These are phyloP conservation scores for Solanum chmielewskii DNA, from an alignment of 257 asterid species.

Conservation along the genomic window DNA sequence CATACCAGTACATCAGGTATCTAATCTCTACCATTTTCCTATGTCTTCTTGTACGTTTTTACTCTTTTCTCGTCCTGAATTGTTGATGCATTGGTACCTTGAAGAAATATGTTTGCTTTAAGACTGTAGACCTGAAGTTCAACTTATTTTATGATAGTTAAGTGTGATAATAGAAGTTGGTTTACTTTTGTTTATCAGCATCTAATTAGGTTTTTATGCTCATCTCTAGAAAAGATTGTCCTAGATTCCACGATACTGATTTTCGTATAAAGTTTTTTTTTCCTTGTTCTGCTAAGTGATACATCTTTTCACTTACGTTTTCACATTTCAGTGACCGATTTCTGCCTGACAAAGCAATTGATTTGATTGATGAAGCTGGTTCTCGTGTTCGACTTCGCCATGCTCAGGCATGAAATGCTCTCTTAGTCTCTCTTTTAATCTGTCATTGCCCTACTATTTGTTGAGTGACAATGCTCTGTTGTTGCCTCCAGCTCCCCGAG, in stretches of 20 bases:
- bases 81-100: neutral
- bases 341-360: constrained; percentile 96
- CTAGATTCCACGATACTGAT: neutral
- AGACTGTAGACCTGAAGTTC: neutral
- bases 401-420: constrained; percentile 57
- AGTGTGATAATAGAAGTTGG: neutral
- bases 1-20: constrained; percentile 92
- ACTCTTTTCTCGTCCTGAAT: neutral
- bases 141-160: neutral
- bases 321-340: constrained; percentile 76
- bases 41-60: neutral
- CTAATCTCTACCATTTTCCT: neutral
- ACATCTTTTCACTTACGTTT: constrained; percentile 8
- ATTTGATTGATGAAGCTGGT: constrained; percentile 97
- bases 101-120: neutral
- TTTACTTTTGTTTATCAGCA: neutral
- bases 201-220: neutral
- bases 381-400: constrained; percentile 97
- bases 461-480: neutral
- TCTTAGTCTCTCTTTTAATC: neutral
- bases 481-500: constrained; percentile 70
- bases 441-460: neutral
- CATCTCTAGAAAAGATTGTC: neutral
- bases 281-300: neutral
- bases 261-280: neutral